phyloP scores from a whole-genome alignment of 345 rosid species.

The Syzygium aromaticum region DNA sequence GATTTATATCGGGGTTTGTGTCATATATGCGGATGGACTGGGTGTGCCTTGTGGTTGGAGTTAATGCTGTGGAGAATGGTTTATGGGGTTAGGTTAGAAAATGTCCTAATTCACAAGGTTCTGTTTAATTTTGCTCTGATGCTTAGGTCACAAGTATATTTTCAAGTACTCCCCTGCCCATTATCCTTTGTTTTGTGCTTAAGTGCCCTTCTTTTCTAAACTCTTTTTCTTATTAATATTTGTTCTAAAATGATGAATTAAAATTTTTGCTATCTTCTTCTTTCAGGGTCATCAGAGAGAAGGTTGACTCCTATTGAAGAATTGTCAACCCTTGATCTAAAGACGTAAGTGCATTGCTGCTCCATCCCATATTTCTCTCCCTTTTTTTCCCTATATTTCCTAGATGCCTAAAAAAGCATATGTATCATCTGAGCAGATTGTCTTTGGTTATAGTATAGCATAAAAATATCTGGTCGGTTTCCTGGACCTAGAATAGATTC shows the following conservation, averaged over 20 bases:
- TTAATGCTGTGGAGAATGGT: not conserved
- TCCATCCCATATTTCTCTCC: not conserved
- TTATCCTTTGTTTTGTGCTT: not conserved
- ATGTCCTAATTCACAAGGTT: not conserved
- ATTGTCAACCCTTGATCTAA: slow-evolving; percentile 51
- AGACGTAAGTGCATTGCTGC: slow-evolving; percentile 47
- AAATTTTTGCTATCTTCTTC: not conserved
- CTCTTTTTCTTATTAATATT: not conserved
- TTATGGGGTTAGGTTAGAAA: not conserved
- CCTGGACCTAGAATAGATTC: not conserved
- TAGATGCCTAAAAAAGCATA: not conserved
- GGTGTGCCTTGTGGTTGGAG: not conserved
- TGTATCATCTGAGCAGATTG: not conserved
- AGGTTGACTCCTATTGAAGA: slow-evolving; percentile 53
- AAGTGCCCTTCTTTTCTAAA: not conserved
- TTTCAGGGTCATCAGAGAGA: slow-evolving; percentile 56
- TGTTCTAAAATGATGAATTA: not conserved
- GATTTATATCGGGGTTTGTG: not conserved
- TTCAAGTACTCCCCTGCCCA: not conserved
- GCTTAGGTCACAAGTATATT: not conserved
- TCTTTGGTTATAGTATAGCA: not conserved
- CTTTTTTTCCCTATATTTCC: not conserved
- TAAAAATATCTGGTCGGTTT: not conserved
- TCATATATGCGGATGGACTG: not conserved
- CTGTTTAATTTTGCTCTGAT: not conserved